These are phyloP conservation scores for Ascochyta clinopodiicola DNA, from an alignment of 2,329 filamentous ascomycete genomes.

Conservation along the genomic window DNA sequence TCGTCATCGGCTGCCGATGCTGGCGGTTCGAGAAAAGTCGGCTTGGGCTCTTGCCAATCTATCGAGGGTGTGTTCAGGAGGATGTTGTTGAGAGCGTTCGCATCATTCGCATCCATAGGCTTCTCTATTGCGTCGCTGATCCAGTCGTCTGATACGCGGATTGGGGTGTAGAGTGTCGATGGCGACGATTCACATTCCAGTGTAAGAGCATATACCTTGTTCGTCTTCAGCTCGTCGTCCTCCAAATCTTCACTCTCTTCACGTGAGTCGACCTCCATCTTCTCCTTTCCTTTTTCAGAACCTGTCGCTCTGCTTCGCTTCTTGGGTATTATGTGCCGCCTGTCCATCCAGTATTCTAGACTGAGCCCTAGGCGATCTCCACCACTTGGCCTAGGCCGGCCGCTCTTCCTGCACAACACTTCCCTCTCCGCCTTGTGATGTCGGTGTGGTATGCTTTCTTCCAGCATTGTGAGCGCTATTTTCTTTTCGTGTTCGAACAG, in stretches of 20 bases:
- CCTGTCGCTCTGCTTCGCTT: slow-evolving; percentile 33
- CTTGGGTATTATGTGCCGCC: slow-evolving; percentile 54
- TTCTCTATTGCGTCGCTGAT: slow-evolving; percentile 72
- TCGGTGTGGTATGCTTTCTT: slow-evolving; percentile 46
- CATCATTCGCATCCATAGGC: slow-evolving; percentile 46
- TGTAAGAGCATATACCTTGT: slow-evolving; percentile 69
- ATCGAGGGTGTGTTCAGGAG: slow-evolving; percentile 54
- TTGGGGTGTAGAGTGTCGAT: slow-evolving; percentile 61
- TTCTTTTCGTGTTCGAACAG: slow-evolving; percentile 75
- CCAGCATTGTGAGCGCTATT: slow-evolving; percentile 39
- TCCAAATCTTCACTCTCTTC: slow-evolving; percentile 30
- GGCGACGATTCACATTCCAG: slow-evolving; percentile 66
- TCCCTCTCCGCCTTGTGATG: slow-evolving; percentile 61
- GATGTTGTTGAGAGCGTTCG: slow-evolving; percentile 49
- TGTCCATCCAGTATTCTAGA: slow-evolving; percentile 79
- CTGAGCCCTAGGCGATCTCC: slow-evolving; percentile 71
- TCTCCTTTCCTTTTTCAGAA: slow-evolving; percentile 46
- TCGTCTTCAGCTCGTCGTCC: slow-evolving; percentile 49
- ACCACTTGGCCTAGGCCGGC: slow-evolving; percentile 73
- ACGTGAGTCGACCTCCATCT: slow-evolving; percentile 44
- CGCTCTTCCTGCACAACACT: slow-evolving; percentile 73
- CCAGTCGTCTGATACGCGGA: slow-evolving; percentile 77
- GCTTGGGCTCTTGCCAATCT: slow-evolving; percentile 77
- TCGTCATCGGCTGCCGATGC: slow-evolving; percentile 52
- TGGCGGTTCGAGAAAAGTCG: slow-evolving; percentile 58